phyloP scores from a whole-genome alignment of 805 yeast genomes.

The Starmera dryadoides region DNA sequence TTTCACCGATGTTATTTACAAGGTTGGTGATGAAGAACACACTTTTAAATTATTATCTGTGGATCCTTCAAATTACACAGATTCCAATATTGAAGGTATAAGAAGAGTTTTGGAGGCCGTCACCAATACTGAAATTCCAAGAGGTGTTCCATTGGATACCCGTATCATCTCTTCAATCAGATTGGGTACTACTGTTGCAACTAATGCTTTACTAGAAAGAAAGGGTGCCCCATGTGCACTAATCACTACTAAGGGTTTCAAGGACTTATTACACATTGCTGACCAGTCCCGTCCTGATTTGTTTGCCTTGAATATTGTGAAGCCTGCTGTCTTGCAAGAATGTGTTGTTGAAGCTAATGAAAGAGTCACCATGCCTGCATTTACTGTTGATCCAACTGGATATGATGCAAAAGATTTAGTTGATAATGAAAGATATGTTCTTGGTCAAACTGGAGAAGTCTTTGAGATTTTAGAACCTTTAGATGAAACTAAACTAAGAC shows the following conservation, averaged over 20 bases:
- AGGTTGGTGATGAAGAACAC: constrained; percentile 30
- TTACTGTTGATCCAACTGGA: constrained; percentile 52
- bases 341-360: constrained; percentile 41
- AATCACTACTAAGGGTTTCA: constrained; percentile 43
- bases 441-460: constrained; percentile 33
- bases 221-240: constrained; percentile 43
- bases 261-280: constrained; percentile 43
- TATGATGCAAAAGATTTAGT: constrained; percentile 22
- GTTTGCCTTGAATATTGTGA: constrained; percentile 40
- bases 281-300: constrained; percentile 46
- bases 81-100: constrained; percentile 46
- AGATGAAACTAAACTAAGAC: constrained; percentile 18
- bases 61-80: constrained; percentile 39
- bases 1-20: constrained; percentile 40
- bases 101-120: constrained; percentile 36
- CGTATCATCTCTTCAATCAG: constrained; percentile 33
- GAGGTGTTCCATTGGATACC: constrained; percentile 24
- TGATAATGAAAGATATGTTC: constrained; percentile 28
- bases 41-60: constrained; percentile 41
- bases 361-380: constrained; percentile 56
- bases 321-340: constrained; percentile 38
- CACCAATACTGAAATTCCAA: constrained; percentile 25
- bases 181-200: constrained; percentile 46
- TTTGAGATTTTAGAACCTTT: constrained; percentile 29
- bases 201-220: constrained; percentile 45